Conservation (phyloP, 352 stramenopile species). For the Globisporangium cederbergense region DNA sequence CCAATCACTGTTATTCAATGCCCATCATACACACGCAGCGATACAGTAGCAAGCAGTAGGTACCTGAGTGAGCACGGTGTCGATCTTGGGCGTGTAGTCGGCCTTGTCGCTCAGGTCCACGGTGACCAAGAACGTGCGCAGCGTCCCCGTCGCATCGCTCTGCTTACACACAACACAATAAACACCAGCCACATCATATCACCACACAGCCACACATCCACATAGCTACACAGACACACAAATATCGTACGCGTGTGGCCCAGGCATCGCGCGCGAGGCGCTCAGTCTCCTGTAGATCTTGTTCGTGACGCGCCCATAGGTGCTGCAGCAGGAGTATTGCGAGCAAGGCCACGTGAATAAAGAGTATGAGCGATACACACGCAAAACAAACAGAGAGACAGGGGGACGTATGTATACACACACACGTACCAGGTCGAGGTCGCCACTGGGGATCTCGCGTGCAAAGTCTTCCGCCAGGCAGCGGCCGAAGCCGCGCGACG, state of each 20-base stretch:
- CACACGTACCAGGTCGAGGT: constrained; percentile 51
- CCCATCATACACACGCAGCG: not conserved
- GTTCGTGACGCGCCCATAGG: constrained; percentile 50
- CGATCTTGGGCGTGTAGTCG: constrained; percentile 52
- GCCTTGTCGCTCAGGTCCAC: constrained; percentile 45
- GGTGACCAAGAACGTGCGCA: constrained; percentile 31
- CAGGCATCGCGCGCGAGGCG: constrained; percentile 33
- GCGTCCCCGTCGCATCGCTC: constrained; percentile 12
- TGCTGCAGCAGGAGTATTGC: constrained; percentile 22
- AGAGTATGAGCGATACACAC: not conserved
- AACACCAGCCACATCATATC: not conserved
- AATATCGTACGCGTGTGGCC: constrained; percentile 14
- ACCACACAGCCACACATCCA: not conserved
- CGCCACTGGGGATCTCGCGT: constrained; percentile 23
- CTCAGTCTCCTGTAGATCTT: constrained; percentile 57
- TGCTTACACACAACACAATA: not conserved
- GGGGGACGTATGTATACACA: not conserved
- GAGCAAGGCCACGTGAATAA: not conserved
- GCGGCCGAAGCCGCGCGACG: constrained; percentile 81
- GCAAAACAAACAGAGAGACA: not conserved
- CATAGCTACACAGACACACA: not conserved
- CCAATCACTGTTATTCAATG: not conserved
- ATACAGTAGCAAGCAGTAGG: constrained; percentile 5
- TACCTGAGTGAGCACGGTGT: constrained; percentile 34
- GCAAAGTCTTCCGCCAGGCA: constrained; percentile 71